A percentile compares a stretch with the other conserved stretches of the same genome.
These are phyloP conservation scores for Auricularia sp. DNA, from an alignment of 768 basidiomycete species.

Conservation along the genomic window DNA sequence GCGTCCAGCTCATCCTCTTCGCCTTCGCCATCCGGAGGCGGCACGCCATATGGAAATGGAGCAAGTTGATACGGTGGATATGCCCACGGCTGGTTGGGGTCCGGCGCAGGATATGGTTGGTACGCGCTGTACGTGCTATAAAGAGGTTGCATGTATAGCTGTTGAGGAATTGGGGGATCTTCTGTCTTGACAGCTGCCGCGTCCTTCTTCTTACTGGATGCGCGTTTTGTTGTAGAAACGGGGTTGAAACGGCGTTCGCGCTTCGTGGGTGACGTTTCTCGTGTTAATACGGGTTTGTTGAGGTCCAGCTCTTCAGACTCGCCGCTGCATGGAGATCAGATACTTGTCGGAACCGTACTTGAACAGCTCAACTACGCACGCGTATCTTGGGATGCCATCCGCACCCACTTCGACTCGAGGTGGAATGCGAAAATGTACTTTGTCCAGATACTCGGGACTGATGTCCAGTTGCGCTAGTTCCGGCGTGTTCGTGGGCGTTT, in stretches of 20 bases:
- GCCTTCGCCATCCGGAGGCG: not conserved
- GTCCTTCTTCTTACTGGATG: not conserved
- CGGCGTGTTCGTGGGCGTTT: conserved; percentile 77
- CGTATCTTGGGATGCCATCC: conserved; percentile 75
- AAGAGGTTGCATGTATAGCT: not conserved
- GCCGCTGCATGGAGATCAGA: conserved; percentile 1
- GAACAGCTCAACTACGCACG: conserved; percentile 5
- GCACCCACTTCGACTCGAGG: conserved; percentile 79
- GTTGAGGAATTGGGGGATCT: not conserved
- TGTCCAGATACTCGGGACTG: conserved; percentile 78
- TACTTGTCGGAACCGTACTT: not conserved
- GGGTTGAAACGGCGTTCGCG: not conserved
- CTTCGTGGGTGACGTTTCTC: not conserved
- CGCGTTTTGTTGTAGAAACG: not conserved
- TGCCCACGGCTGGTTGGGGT: not conserved
- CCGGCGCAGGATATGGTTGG: not conserved
- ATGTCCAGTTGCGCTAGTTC: conserved; percentile 84
- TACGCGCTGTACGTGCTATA: not conserved
- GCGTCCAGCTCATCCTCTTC: not conserved
- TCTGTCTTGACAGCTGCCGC: not conserved
- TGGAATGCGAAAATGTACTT: conserved; percentile 83
- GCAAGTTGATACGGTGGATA: not conserved
- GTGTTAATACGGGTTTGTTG: not conserved
- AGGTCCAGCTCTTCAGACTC: conserved; percentile 4
- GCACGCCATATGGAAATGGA: not conserved